Evolutionary conservation across 495 filamentous ascomycete genomes (phyloP).

Genomic region (Penicillium coffeae): DNA sequence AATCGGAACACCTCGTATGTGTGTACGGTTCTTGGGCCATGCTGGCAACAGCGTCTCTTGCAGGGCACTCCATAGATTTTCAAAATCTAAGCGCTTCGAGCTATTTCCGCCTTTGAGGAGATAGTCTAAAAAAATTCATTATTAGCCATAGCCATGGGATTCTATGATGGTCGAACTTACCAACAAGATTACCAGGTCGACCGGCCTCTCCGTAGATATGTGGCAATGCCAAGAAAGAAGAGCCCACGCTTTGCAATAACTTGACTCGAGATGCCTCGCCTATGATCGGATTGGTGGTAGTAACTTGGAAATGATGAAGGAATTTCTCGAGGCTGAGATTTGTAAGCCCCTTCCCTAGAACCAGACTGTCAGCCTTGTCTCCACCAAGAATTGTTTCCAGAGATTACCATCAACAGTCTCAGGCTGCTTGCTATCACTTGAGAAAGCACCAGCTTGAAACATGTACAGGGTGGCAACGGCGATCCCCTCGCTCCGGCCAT

Average conservation of each 20-base stretch:
- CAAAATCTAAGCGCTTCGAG: constrained; percentile 24
- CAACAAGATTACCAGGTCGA: constrained; percentile 53
- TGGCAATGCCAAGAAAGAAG: constrained; percentile 42
- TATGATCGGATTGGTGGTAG: constrained; percentile 47
- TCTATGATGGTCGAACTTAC: constrained; percentile 23
- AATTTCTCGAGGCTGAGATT: constrained; percentile 8
- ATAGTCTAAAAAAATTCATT: constrained; percentile 42
- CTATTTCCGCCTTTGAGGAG: constrained; percentile 27
- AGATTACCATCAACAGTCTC: constrained; percentile 28
- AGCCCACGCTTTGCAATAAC: constrained; percentile 45
- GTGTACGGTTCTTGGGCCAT: constrained; percentile 54
- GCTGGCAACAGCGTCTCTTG: constrained; percentile 50
- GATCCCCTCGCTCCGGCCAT: constrained; percentile 55
- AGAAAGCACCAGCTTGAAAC: constrained; percentile 52
- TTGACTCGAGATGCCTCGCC: constrained; percentile 46
- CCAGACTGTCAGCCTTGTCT: background rate
- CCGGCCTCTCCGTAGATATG: constrained; percentile 49
- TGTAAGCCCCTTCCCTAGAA: constrained; percentile 2
- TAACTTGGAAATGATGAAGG: constrained; percentile 35
- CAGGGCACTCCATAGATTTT: constrained; percentile 45
- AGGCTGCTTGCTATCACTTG: constrained; percentile 10
- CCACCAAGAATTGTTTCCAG: background rate
- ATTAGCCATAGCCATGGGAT: background rate
- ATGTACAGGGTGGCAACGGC: constrained; percentile 57
- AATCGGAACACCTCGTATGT: constrained; percentile 46